These are phyloP conservation scores for Spirogloea muscicola DNA, from an alignment of 139 green algal genomes.

Conservation along the genomic window DNA sequence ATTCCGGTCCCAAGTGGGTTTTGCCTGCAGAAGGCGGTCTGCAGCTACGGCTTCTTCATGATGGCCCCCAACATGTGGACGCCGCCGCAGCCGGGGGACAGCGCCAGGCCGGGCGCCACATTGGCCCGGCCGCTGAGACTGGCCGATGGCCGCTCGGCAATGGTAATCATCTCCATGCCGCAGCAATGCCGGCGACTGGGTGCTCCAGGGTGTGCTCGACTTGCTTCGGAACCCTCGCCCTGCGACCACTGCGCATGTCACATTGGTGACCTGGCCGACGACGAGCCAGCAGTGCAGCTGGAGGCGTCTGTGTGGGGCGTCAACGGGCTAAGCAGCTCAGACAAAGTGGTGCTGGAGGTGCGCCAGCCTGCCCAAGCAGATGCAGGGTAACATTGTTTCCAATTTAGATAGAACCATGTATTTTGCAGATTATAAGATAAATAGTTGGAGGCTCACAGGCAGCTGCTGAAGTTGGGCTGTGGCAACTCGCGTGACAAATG, in stretches of 20 bases:
- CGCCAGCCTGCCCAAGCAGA: too few relatives aligned
- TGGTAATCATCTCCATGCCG: neutral
- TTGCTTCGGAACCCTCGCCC: neutral
- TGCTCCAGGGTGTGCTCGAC: neutral
- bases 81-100: neutral
- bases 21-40: neutral
- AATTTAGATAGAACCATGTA: too few relatives aligned
- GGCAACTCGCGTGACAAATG: neutral
- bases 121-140: conserved; percentile 15
- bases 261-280: too few relatives aligned
- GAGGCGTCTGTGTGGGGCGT: neutral
- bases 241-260: too few relatives aligned
- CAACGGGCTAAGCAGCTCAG: too few relatives aligned
- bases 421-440: too few relatives aligned
- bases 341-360: too few relatives aligned
- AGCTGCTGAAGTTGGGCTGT: too few relatives aligned
- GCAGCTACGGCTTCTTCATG: conserved; percentile 37
- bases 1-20: conserved; percentile 3
- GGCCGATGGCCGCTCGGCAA: conserved; percentile 6
- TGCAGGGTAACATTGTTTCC: too few relatives aligned
- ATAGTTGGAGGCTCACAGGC: too few relatives aligned
- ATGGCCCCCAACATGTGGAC: conserved; percentile 12
- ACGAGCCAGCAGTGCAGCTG: neutral
- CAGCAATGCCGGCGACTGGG: neutral
- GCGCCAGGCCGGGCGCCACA: neutral